Evolutionary conservation across 2,329 filamentous ascomycete genomes (phyloP).

Genomic region (Anthostomella pinea): DNA sequence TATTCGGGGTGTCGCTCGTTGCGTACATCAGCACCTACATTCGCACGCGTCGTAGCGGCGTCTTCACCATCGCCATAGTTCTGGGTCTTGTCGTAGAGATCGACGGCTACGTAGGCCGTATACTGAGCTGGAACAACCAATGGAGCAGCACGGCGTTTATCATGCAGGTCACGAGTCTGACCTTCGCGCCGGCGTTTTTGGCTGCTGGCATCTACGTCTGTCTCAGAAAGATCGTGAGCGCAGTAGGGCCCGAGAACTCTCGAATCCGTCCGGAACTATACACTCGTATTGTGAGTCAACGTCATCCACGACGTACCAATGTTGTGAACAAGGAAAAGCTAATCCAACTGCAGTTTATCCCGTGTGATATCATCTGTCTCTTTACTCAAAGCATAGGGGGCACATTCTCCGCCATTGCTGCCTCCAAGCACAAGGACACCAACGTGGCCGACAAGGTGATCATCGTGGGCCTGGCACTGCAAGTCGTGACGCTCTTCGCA

Average conservation of each 20-base stretch:
- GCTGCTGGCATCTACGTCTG: constrained; percentile 63
- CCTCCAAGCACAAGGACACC: constrained; percentile 33
- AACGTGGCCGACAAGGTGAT: constrained; percentile 57
- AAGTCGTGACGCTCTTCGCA: constrained; percentile 54
- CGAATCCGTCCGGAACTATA: constrained; percentile 45
- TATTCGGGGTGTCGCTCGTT: constrained; percentile 48
- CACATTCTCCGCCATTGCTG: constrained; percentile 47
- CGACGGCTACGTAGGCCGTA: constrained; percentile 57
- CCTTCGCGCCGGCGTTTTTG: constrained; percentile 63
- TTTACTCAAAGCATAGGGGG: constrained; percentile 60
- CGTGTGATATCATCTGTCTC: constrained; percentile 60
- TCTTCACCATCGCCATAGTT: constrained; percentile 52
- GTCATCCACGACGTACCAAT: too few species aligned
- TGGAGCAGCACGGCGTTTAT: constrained; percentile 48
- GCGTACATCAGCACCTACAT: constrained; percentile 40
- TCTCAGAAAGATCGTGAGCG: constrained; percentile 47
- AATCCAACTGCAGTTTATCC: constrained; percentile 51
- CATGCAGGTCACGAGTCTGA: constrained; percentile 60
- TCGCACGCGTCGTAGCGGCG: constrained; percentile 44
- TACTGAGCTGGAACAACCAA: constrained; percentile 53
- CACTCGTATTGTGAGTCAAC: constrained; percentile 48
- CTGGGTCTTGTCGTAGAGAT: constrained; percentile 54
- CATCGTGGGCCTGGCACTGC: constrained; percentile 61
- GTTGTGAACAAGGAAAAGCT: constrained; percentile 6
- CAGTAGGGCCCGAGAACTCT: constrained; percentile 48